Conservation (phyloP, 78 protist species). For the Dictyostelium brefeldianum region DNA sequence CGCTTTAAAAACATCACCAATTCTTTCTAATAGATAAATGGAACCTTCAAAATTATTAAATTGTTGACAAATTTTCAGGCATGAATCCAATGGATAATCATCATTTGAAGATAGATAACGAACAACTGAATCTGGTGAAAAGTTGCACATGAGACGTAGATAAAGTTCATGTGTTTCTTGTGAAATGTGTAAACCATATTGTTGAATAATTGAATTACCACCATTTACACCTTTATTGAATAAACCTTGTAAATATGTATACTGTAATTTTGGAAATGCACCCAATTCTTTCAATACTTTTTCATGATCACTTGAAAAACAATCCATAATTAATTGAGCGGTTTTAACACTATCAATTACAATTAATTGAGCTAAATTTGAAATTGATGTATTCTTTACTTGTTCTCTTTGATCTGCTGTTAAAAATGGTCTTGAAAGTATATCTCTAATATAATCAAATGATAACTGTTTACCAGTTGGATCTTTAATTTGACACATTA, state of each 20-base stretch:
- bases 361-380: conserved; percentile 56
- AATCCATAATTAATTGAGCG: conserved; percentile 77
- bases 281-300: conserved; percentile 47
- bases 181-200: conserved; percentile 55
- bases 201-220: not conserved
- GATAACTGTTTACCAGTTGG: not conserved
- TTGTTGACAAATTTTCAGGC: conserved; percentile 83
- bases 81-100: conserved; percentile 80
- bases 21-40: conserved; percentile 76
- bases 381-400: conserved; percentile 37
- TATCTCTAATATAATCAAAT: conserved; percentile 39
- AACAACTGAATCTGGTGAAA: conserved; percentile 57
- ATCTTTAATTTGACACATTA: conserved; percentile 58
- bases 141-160: conserved; percentile 65
- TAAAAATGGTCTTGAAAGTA: conserved; percentile 3
- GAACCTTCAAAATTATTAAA: conserved; percentile 81
- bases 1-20: conserved; percentile 81
- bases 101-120: conserved; percentile 57
- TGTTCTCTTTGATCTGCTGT: not conserved
- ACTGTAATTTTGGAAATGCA: conserved; percentile 72
- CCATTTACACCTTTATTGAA: not conserved
- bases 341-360: conserved; percentile 62
- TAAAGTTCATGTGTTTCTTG: conserved; percentile 73
- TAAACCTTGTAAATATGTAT: conserved; percentile 65
- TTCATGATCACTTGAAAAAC: conserved; percentile 68